Conservation (phyloP, 129 eudicot genomes). For the Ambrosia artemisiifolia region DNA sequence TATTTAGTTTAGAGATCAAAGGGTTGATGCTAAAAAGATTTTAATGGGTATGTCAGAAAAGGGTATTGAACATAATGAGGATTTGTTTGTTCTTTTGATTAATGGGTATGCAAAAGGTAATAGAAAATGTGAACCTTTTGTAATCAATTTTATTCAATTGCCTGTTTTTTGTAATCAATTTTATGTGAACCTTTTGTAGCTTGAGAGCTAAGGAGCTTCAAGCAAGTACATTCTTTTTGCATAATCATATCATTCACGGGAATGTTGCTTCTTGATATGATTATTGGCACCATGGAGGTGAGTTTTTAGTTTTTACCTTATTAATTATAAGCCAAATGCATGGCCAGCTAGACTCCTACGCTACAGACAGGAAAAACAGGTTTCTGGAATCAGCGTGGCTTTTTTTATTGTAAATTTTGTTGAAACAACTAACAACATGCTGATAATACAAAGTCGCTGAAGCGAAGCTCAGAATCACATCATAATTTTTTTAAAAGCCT, state of each 20-base stretch:
- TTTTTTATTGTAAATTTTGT: no score
- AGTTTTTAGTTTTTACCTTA: conserved; percentile 10
- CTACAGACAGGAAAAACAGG: conserved; percentile 71
- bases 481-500: not conserved
- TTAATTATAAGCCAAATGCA: not conserved
- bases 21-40: conserved; percentile 67
- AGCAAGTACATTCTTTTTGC: conserved; percentile 63
- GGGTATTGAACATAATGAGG: conserved; percentile 65
- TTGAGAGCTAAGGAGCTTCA: conserved; percentile 48
- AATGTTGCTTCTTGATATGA: conserved; percentile 61
- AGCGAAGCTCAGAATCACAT: not conserved
- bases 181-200: conserved; percentile 47
- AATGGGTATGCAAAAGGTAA: conserved; percentile 53
- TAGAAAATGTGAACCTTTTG: conserved; percentile 40
- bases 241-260: conserved; percentile 58
- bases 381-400: no score
- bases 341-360: conserved; percentile 60
- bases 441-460: not conserved
- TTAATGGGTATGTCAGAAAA: conserved; percentile 60
- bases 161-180: conserved; percentile 56
- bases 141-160: no score
- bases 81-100: conserved; percentile 63
- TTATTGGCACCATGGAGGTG: conserved; percentile 81
- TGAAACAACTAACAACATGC: no score
- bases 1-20: conserved; percentile 54